A percentile compares a stretch with the other conserved stretches of the same genome.
Evolutionary conservation across 805 yeast species (phyloP).

Genomic region (Saturnispora sekii): DNA sequence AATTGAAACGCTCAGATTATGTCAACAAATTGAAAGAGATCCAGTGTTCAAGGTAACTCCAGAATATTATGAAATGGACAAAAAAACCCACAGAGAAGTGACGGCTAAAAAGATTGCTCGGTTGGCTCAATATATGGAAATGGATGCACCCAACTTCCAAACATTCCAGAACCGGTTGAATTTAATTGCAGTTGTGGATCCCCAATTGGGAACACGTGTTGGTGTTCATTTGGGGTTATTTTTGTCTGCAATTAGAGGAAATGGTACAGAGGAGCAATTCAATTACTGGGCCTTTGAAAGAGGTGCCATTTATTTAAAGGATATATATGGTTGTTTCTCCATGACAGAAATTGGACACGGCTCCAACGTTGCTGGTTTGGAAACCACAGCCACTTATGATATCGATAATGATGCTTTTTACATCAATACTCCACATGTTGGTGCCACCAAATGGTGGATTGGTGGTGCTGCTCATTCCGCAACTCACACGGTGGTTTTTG

Average conservation of each 20-base stretch:
- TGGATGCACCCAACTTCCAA: constrained; percentile 29
- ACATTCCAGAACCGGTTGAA: constrained; percentile 51
- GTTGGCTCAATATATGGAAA: constrained; percentile 49
- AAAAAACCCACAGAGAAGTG: constrained; percentile 46
- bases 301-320: constrained; percentile 51
- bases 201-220: constrained; percentile 68
- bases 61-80: constrained; percentile 47
- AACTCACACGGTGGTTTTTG: constrained; percentile 78
- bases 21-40: constrained; percentile 56
- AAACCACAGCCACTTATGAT: constrained; percentile 84
- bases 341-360: constrained; percentile 95
- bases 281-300: constrained; percentile 71
- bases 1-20: constrained; percentile 35
- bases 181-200: constrained; percentile 59
- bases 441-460: constrained; percentile 98
- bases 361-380: constrained; percentile 86
- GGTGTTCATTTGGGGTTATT: constrained; percentile 88
- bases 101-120: constrained; percentile 55
- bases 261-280: constrained; percentile 79
- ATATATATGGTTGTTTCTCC: constrained; percentile 77
- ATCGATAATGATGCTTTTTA: constrained; percentile 52
- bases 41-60: constrained; percentile 50
- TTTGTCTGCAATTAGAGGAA: constrained; percentile 71
- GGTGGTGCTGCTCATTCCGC: constrained; percentile 97
- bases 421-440: constrained; percentile 79